phyloP scores from a whole-genome alignment of 2,329 filamentous ascomycete species.

The Keithomyces neogunnii region DNA sequence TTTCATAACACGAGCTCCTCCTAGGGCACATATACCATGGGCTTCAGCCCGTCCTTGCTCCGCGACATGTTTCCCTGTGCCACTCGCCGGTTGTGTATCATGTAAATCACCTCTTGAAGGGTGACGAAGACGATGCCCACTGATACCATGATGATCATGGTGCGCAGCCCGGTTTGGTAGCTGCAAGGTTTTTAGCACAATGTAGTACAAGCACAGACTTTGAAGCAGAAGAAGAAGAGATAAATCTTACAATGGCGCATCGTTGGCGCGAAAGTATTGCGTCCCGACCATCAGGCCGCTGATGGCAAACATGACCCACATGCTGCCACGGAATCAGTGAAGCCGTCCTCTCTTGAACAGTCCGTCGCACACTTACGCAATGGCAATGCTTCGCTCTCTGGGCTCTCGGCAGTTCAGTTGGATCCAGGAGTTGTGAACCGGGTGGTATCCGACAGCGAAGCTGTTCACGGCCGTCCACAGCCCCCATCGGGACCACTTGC shows the following conservation, averaged over 20 bases:
- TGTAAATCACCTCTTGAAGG: constrained; percentile 31
- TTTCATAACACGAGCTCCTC: no score
- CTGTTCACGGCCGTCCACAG: constrained; percentile 43
- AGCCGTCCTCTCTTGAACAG: neutral
- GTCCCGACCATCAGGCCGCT: constrained; percentile 41
- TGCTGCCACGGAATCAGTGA: constrained; percentile 9
- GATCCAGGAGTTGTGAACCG: constrained; percentile 43
- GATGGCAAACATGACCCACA: constrained; percentile 44
- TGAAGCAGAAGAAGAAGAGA: no score
- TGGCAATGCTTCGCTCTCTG: constrained; percentile 37
- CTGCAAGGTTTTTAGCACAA: constrained; percentile 13
- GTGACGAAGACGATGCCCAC: constrained; percentile 30
- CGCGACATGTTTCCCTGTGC: constrained; percentile 9
- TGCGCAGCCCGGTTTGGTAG: constrained; percentile 34
- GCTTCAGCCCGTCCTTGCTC: neutral
- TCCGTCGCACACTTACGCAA: constrained; percentile 28
- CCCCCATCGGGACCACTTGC: constrained; percentile 39
- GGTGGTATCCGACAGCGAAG: constrained; percentile 45
- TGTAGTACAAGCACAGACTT: neutral
- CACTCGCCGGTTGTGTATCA: constrained; percentile 26
- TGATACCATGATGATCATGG: constrained; percentile 35
- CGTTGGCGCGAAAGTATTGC: constrained; percentile 36
- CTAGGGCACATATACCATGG: neutral
- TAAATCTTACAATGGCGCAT: constrained; percentile 28
- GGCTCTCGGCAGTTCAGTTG: constrained; percentile 40